Percentiles rank a stretch among this genome's conserved stretches.
Conservation (phyloP, 495 filamentous ascomycete genomes). For the Neurospora discreta region DNA sequence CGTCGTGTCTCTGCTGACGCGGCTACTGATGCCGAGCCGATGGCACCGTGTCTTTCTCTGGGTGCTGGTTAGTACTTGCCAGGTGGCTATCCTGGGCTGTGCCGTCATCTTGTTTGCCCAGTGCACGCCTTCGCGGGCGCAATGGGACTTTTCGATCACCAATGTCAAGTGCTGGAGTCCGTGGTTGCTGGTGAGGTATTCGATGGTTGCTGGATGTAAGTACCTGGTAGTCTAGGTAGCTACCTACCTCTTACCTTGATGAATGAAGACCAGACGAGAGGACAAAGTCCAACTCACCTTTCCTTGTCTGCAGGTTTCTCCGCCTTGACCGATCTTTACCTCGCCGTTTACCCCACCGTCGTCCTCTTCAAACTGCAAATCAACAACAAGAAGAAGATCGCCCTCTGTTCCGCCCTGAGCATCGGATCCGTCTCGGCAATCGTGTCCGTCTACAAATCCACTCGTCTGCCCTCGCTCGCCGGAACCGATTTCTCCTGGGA, state of each 20-base stretch:
- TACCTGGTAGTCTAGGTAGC: too few relatives aligned
- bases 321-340: slow-evolving; percentile 35
- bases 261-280: neutral
- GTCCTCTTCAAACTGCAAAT: slow-evolving; percentile 36
- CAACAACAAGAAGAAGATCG: slow-evolving; percentile 34
- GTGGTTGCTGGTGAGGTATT: slow-evolving; percentile 29
- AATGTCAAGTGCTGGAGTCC: slow-evolving; percentile 20
- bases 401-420: slow-evolving; percentile 31
- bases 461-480: slow-evolving; percentile 26
- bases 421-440: slow-evolving; percentile 27
- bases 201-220: slow-evolving; percentile 31
- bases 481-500: slow-evolving; percentile 24
- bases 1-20: slow-evolving; percentile 14
- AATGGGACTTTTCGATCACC: slow-evolving; percentile 8
- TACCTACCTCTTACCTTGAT: too few relatives aligned
- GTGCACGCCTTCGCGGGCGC: slow-evolving; percentile 12
- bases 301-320: slow-evolving; percentile 25
- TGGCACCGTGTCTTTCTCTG: slow-evolving; percentile 11
- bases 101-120: slow-evolving; percentile 16
- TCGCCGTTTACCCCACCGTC: slow-evolving; percentile 36
- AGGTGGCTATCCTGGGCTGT: slow-evolving; percentile 12
- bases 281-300: neutral
- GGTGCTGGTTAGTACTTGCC: slow-evolving; percentile 16
- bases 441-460: slow-evolving; percentile 31
- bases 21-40: slow-evolving; percentile 9